Percentiles rank a stretch among this genome's conserved stretches.
Evolutionary conservation across 2,329 filamentous ascomycete genomes (phyloP).

Genomic region (Cryphonectria radicalis): DNA sequence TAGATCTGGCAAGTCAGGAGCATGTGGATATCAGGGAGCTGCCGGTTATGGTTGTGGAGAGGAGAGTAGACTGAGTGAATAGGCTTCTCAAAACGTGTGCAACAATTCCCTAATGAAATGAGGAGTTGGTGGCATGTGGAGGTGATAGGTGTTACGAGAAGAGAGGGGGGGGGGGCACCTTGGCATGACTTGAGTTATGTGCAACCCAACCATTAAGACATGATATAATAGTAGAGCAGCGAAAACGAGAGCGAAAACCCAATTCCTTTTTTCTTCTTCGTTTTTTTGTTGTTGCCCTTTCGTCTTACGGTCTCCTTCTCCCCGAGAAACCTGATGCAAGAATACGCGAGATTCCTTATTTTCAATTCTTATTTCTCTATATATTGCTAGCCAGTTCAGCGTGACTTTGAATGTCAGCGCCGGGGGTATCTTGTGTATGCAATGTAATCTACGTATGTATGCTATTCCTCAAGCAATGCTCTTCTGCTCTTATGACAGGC

Average conservation of each 20-base stretch:
- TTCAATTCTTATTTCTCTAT: not conserved
- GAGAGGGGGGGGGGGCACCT: not conserved
- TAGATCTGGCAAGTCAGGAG: slow-evolving; percentile 75
- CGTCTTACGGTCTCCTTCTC: not conserved
- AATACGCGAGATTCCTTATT: not conserved
- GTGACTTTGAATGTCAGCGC: not conserved
- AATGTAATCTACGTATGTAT: slow-evolving; percentile 9
- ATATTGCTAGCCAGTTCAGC: not conserved
- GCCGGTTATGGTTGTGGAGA: slow-evolving; percentile 66
- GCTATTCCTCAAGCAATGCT: not conserved
- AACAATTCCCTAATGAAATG: not conserved
- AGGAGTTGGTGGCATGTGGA: not conserved
- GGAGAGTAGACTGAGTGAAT: slow-evolving; percentile 25
- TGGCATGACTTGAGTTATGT: not conserved
- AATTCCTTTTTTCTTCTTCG: not conserved
- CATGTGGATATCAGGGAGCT: slow-evolving; percentile 77
- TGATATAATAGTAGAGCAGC: slow-evolving; percentile 6
- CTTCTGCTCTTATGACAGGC: not conserved
- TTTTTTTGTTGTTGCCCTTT: not conserved
- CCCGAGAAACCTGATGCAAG: too few species aligned
- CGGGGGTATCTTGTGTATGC: slow-evolving; percentile 20
- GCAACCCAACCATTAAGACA: not conserved
- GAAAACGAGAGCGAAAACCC: not conserved
- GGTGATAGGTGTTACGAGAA: not conserved
- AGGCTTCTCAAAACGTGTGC: not conserved